These are phyloP conservation scores for Malassezia arunalokei DNA, from an alignment of 1,284 basidiomycete species.

Conservation along the genomic window DNA sequence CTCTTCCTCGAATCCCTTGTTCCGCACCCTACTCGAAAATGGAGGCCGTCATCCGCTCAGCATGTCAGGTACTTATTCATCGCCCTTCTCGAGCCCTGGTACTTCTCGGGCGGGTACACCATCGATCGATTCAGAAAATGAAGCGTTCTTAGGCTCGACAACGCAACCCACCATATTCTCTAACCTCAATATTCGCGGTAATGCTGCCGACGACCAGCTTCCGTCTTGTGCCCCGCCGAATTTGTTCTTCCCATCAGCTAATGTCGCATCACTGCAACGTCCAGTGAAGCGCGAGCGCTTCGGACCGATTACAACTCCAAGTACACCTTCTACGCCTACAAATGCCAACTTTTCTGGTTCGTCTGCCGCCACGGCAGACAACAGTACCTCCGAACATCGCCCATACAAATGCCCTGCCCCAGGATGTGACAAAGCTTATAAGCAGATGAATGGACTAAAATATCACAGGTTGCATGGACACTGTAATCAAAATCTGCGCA, in stretches of 20 bases:
- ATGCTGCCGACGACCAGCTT: constrained; percentile 32
- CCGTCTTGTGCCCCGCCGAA: constrained; percentile 46
- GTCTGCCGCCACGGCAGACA: constrained; percentile 13
- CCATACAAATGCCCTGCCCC: constrained; percentile 93
- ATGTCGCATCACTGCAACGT: constrained; percentile 16
- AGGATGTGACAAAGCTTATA: constrained; percentile 96
- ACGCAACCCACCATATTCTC: constrained; percentile 38
- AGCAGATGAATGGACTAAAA: constrained; percentile 91
- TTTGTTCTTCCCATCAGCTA: constrained; percentile 43
- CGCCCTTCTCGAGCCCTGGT: constrained; percentile 43
- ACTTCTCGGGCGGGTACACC: constrained; percentile 41
- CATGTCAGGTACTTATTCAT: constrained; percentile 35
- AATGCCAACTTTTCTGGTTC: background rate
- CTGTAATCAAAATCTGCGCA: constrained; percentile 51
- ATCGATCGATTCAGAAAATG: constrained; percentile 27
- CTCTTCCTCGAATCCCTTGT: constrained; percentile 30
- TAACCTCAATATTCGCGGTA: constrained; percentile 33
- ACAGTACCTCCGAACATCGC: constrained; percentile 51
- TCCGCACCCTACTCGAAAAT: constrained; percentile 42
- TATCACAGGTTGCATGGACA: constrained; percentile 90
- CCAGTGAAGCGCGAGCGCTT: constrained; percentile 38
- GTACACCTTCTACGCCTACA: constrained; percentile 10
- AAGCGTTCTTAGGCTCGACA: constrained; percentile 30
- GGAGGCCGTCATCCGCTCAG: constrained; percentile 28
- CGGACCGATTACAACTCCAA: constrained; percentile 5